Base-by-base conservation (phyloP, 1,284 basidiomycete genomes). In the Tylopilus orsonianus region DNA sequence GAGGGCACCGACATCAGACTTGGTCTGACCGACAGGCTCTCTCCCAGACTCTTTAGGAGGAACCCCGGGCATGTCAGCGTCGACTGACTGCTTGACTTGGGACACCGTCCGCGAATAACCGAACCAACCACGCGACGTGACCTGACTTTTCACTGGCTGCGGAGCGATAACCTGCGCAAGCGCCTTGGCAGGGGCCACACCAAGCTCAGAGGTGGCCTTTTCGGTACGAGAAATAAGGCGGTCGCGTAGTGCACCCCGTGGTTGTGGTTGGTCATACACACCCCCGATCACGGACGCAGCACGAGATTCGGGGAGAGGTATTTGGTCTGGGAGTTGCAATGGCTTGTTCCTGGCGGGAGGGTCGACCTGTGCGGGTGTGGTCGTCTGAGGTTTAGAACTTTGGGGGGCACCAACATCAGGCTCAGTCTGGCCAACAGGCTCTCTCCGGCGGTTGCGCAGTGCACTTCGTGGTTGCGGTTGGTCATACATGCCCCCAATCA, bases 221-320 rank as follows among this genome's bases (percentile, higher is more conserved):
- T 55, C 55, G 8, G 37, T 18, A 6, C 39, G 61, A 24, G 48
- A 43, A 27, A 50, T 49, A 20, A 55, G 34, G 20, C 7, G 46
- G 38, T 44, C 52, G 19, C 48, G 50, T 39, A 49, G 38, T 16
- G 41, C 26, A 40, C 43, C 47, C 26, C 60, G 56, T 9, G 60
- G 52, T 26, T 51, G 38, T 7, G 60, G 54, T 33, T 63, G 58
- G 24, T 66, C 65, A n/a, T 37, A 55, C 12, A 55, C 47, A 20
- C 59, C 54, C n/a, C 64, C 65, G 10, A 65, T 55, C 36, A 56
- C 65, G 5, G 64, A 66, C 12, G 53, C 60, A 1, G 65, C 61
- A 3, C 64, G 65, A n/a, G 65, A 66, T 33, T 54, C 43, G 18
- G 63, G 65, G 14, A 69, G n/a, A n/a, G n/a, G n/a, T n/a, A n/a